Evolutionary conservation across 495 filamentous ascomycete genomes (phyloP).

Genomic region (Pyronema omphalodes): DNA sequence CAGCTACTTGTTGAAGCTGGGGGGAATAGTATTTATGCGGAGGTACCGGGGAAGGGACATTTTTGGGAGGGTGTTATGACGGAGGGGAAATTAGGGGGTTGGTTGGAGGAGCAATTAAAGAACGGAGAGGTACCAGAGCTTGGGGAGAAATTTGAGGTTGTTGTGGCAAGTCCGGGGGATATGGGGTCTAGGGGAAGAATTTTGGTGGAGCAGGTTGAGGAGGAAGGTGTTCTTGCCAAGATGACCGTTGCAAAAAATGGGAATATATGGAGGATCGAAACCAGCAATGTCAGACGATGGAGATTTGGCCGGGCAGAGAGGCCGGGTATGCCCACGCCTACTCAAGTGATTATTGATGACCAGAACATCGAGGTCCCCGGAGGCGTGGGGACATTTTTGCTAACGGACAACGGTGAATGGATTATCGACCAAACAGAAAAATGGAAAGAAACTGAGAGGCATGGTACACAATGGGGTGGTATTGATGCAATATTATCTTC

Average conservation of each 20-base stretch:
- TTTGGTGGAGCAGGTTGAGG: slow-evolving; percentile 30
- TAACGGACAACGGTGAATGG: not conserved
- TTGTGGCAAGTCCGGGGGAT: slow-evolving; percentile 32
- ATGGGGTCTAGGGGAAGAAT: slow-evolving; percentile 35
- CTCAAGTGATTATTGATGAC: not conserved
- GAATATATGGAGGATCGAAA: slow-evolving; percentile 24
- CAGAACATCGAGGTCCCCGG: not conserved
- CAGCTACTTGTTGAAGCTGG: slow-evolving; percentile 29
- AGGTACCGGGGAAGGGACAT: slow-evolving; percentile 33
- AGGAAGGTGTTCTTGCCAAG: slow-evolving; percentile 27
- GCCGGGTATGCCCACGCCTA: not conserved
- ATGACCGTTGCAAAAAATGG: slow-evolving; percentile 12
- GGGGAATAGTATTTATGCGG: slow-evolving; percentile 31
- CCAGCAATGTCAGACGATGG: slow-evolving; percentile 28
- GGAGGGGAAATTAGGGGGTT: slow-evolving; percentile 6
- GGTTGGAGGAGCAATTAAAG: slow-evolving; percentile 15
- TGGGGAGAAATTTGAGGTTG: slow-evolving; percentile 29
- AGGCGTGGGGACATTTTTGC: not conserved
- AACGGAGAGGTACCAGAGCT: slow-evolving; percentile 10
- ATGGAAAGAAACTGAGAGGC: slow-evolving; percentile 23
- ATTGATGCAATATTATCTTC: slow-evolving; percentile 36
- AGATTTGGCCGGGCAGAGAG: slow-evolving; percentile 20
- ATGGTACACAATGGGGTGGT: slow-evolving; percentile 32
- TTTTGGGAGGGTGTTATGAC: slow-evolving; percentile 33
- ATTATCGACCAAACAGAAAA: not conserved